Conservation (phyloP, 2,329 filamentous ascomycete species). For the Cercospora berteroae region DNA sequence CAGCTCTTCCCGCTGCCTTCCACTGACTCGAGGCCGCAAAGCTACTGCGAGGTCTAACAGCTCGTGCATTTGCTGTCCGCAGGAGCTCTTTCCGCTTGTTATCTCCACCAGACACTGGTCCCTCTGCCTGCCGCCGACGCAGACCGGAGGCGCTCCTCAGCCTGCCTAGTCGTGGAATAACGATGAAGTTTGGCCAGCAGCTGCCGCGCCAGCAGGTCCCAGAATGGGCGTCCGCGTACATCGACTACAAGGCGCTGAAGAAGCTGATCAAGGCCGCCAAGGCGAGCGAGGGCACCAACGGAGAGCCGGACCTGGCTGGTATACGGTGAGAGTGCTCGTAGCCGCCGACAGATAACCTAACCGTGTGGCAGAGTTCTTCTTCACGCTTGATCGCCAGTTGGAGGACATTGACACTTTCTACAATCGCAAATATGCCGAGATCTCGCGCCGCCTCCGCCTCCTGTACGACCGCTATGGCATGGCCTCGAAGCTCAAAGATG, state of each 20-base stretch:
- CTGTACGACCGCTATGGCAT: slow-evolving; percentile 85
- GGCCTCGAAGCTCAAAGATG: slow-evolving; percentile 64
- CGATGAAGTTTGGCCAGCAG: slow-evolving; percentile 49
- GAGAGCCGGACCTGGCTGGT: slow-evolving; percentile 88
- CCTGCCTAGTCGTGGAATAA: background rate
- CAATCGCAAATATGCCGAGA: slow-evolving; percentile 89
- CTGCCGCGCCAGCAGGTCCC: slow-evolving; percentile 80
- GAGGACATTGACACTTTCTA: slow-evolving; percentile 97
- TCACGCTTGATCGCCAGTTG: slow-evolving; percentile 91
- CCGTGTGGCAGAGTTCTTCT: slow-evolving; percentile 78
- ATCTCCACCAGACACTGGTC: background rate
- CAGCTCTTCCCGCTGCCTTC: background rate
- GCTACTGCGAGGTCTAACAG: background rate
- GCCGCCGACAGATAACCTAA: slow-evolving; percentile 28
- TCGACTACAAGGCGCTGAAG: slow-evolving; percentile 90
- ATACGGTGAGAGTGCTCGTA: slow-evolving; percentile 43
- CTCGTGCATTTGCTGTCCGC: background rate
- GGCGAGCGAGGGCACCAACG: slow-evolving; percentile 54
- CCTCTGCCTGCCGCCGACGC: slow-evolving; percentile 3
- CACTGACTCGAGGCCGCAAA: slow-evolving; percentile 1
- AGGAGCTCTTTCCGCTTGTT: background rate
- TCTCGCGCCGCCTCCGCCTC: slow-evolving; percentile 77
- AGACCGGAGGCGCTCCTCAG: slow-evolving; percentile 1
- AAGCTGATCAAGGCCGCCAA: slow-evolving; percentile 86
- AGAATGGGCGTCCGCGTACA: slow-evolving; percentile 80